Percentiles rank a stretch among this genome's conserved stretches.
Evolutionary conservation across 306 rosid species (phyloP).

Genomic region (Senna siamea): DNA sequence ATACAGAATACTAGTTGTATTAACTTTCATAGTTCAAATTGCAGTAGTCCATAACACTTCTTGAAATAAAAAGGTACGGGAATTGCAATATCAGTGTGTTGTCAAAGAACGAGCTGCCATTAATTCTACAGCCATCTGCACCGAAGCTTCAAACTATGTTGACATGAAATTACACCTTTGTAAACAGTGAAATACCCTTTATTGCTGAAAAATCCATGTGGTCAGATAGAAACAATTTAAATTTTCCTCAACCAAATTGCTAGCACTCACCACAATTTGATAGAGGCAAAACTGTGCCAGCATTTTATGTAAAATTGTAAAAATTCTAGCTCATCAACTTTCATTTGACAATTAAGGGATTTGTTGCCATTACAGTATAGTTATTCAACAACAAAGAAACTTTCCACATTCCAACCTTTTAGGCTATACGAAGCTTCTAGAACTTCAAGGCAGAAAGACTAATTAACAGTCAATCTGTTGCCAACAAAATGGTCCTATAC

Average conservation of each 20-base stretch:
- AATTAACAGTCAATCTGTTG: slow-evolving; percentile 2
- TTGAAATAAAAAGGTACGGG: no score
- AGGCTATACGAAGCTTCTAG: slow-evolving; percentile 5
- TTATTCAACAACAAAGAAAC: slow-evolving; percentile 28
- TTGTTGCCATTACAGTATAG: slow-evolving; percentile 27
- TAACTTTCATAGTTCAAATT: not conserved
- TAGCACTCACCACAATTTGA: no score
- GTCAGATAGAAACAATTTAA: not conserved
- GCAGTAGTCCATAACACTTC: no score
- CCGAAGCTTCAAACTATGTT: no score
- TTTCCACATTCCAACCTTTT: slow-evolving; percentile 20
- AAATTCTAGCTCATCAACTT: not conserved
- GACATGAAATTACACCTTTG: no score
- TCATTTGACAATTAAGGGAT: slow-evolving; percentile 1
- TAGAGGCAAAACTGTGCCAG: not conserved
- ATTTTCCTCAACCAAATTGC: no score
- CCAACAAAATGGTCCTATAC: slow-evolving; percentile 20
- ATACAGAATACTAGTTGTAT: not conserved
- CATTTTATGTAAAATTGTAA: slow-evolving; percentile 14
- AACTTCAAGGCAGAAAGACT: slow-evolving; percentile 29
- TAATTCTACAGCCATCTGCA: no score
- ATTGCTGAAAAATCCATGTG: not conserved
- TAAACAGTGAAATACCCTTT: not conserved
- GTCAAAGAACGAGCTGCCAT: no score
- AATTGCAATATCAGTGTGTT: no score